Conservation (phyloP, 2,329 filamentous ascomycete species). For the Ceratocystis lukuohia region DNA sequence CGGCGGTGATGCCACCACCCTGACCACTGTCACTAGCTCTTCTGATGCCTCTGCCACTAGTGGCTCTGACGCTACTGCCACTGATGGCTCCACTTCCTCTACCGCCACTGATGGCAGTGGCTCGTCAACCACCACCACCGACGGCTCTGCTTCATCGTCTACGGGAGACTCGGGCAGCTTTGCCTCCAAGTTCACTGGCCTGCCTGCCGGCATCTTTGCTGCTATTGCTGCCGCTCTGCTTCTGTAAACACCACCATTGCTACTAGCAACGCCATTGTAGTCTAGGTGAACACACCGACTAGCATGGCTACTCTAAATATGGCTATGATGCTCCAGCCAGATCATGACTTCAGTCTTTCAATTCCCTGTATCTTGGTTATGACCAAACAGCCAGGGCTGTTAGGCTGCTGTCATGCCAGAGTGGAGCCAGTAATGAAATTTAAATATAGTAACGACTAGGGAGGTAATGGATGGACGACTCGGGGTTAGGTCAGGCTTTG, state of each 20-base stretch:
- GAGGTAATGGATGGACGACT: conserved; percentile 13
- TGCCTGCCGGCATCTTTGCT: conserved; percentile 33
- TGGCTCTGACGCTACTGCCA: conserved; percentile 24
- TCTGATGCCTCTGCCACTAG: conserved; percentile 22
- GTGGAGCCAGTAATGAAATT: conserved; percentile 4
- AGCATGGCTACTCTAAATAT: background rate
- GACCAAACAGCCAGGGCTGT: background rate
- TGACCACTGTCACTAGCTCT: conserved; percentile 23
- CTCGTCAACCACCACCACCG: conserved; percentile 22
- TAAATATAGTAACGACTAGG: conserved; percentile 15
- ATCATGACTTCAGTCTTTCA: too few species aligned
- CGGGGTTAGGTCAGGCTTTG: background rate
- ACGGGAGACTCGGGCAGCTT: conserved; percentile 22
- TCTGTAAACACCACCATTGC: conserved; percentile 29
- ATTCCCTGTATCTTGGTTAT: conserved; percentile 2
- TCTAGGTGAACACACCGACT: background rate
- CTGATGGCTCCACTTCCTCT: conserved; percentile 14
- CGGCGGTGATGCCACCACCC: conserved; percentile 18
- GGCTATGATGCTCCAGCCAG: background rate
- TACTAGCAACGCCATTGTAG: background rate
- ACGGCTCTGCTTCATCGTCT: conserved; percentile 22
- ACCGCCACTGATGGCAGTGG: conserved; percentile 11
- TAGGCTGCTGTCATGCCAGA: background rate
- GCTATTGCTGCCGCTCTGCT: conserved; percentile 37
- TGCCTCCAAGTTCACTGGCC: conserved; percentile 33